Percentiles rank a stretch among this genome's conserved stretches.
These are phyloP conservation scores for Ogataea zsoltii DNA, from an alignment of 805 yeast species.

Conservation along the genomic window DNA sequence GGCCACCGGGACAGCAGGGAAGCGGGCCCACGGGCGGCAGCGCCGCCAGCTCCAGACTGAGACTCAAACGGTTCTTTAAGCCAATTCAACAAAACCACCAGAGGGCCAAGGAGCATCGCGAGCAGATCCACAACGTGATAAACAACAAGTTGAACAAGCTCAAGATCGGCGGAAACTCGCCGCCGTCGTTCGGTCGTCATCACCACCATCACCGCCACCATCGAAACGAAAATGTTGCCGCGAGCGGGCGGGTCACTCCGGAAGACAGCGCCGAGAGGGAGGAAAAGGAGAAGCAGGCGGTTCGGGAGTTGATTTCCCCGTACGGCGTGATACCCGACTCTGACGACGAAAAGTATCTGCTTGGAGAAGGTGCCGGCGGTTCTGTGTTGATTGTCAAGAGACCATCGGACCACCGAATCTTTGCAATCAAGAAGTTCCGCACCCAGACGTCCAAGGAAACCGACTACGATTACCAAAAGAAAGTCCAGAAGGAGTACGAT, in stretches of 20 bases:
- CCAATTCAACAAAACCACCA: slow-evolving; percentile 15
- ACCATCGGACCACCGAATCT: slow-evolving; percentile 54
- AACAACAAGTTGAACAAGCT: slow-evolving; percentile 20
- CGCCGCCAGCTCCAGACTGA: slow-evolving; percentile 21
- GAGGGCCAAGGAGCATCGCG: slow-evolving; percentile 20
- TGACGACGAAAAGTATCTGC: slow-evolving; percentile 33
- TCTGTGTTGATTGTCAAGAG: slow-evolving; percentile 79
- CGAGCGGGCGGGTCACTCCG: neutral
- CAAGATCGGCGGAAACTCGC: slow-evolving; percentile 11
- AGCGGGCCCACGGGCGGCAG: neutral
- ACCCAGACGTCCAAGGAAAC: slow-evolving; percentile 61
- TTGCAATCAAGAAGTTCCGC: slow-evolving; percentile 87
- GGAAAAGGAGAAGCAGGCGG: slow-evolving; percentile 10
- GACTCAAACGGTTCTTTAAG: slow-evolving; percentile 48
- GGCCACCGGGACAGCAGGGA: no score
- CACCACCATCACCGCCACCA: slow-evolving; percentile 7
- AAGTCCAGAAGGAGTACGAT: slow-evolving; percentile 79
- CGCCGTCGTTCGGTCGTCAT: slow-evolving; percentile 3
- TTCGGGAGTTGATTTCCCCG: slow-evolving; percentile 49
- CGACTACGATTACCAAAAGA: slow-evolving; percentile 68
- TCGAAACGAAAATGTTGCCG: neutral
- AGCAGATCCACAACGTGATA: slow-evolving; percentile 21
- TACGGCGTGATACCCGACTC: slow-evolving; percentile 71
- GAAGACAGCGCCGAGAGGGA: slow-evolving; percentile 1
- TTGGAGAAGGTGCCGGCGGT: slow-evolving; percentile 96